Base-by-base conservation (phyloP, 306 rosid species). In the Acacia crassicarpa region DNA sequence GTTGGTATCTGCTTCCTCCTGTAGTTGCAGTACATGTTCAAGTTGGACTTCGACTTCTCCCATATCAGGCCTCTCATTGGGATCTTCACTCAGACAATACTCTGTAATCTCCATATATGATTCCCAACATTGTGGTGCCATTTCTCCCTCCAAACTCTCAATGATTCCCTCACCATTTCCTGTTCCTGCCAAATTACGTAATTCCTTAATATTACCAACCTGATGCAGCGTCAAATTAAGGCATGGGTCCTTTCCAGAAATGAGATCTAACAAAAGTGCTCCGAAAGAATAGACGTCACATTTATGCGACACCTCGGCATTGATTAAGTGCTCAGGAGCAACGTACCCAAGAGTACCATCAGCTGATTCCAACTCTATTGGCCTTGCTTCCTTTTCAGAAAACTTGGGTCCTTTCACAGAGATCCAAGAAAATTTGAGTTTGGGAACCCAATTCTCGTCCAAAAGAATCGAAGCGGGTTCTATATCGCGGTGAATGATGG, bases 31-130 rank as follows among this genome's bases (percentile, higher is more conserved):
- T 32, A 32, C 35, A 32, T 32, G 35, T 32, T 32, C 35, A 32
- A 32, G 35, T 32, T 32, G 35, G 35, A 32, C 35, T 32, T 32
- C 35, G 3, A 32, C 87, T 30, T 86, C 89, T 12, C 83, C 81
- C 81, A 83, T 83, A 16, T 72, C 38, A 4, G 82, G 89, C 53
- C 86, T 58, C 16, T 75, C 41, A 38, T 7, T 2, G 40, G 82
- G 30, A 3, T 53, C 41, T 0, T 0, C 1, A 10, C 54, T 77
- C 43, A 83, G 16, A 1, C 91, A 88, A 41, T 66, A 75, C 3
- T 30, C 17, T 0, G 45, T 7, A 13, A 88, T 74, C 49, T 59
- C 76, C 1, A 54, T 9, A 9, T 62, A 85, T 2, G 43, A 72
- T 68, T 13, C 49, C 79, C 77, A 49, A 45, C 84, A 69, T 22